Conservation (phyloP, 2,329 filamentous ascomycete species). For the Thielaviopsis euricoi region DNA sequence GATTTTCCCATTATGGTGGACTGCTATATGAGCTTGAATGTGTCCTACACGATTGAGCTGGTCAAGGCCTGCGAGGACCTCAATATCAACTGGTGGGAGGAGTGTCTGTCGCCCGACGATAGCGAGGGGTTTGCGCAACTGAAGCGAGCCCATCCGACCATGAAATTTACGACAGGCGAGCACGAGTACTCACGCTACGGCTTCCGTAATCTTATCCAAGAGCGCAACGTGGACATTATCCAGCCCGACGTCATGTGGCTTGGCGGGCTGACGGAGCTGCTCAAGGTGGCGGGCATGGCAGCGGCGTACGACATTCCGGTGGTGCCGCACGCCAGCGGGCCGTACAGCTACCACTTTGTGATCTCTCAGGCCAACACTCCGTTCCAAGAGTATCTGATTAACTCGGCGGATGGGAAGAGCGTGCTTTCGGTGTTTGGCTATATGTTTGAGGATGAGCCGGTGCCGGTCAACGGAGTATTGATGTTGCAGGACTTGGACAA, state of each 20-base stretch:
- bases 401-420: slow-evolving; percentile 78
- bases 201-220: slow-evolving; percentile 86
- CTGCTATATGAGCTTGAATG: slow-evolving; percentile 93
- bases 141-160: slow-evolving; percentile 74
- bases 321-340: slow-evolving; percentile 83
- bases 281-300: slow-evolving; percentile 78
- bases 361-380: slow-evolving; percentile 84
- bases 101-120: slow-evolving; percentile 81
- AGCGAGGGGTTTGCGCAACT: slow-evolving; percentile 79
- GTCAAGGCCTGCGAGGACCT: slow-evolving; percentile 70
- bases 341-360: slow-evolving; percentile 93
- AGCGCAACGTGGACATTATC: slow-evolving; percentile 81
- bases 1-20: slow-evolving; percentile 91
- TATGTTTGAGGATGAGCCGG: slow-evolving; percentile 78
- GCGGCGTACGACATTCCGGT: slow-evolving; percentile 89
- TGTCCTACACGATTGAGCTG: slow-evolving; percentile 81
- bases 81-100: slow-evolving; percentile 95
- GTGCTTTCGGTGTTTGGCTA: slow-evolving; percentile 87
- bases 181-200: slow-evolving; percentile 91
- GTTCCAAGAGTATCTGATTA: slow-evolving; percentile 92
- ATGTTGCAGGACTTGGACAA: slow-evolving; percentile 67
- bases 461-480: slow-evolving; percentile 67
- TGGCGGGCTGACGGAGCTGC: slow-evolving; percentile 77
- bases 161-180: slow-evolving; percentile 92
- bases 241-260: slow-evolving; percentile 98